Evolutionary conservation across 345 rosid genomes (phyloP).

Genomic region (Microcos paniculata): DNA sequence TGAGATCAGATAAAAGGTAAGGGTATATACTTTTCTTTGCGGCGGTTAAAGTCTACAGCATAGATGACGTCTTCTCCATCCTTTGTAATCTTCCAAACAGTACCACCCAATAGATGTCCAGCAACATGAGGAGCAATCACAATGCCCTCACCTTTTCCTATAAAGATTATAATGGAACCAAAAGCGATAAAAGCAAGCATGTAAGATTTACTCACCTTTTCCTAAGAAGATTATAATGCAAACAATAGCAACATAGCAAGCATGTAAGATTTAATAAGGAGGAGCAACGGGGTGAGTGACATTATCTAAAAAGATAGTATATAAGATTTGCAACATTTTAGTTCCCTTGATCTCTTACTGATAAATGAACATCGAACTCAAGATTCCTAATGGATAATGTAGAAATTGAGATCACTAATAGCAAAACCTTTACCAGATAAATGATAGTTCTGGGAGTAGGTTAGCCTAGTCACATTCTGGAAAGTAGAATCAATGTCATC

Average conservation of each 20-base stretch:
- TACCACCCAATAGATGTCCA: constrained; percentile 96
- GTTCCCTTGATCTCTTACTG: not conserved
- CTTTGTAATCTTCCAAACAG: constrained; percentile 94
- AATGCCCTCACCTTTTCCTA: constrained; percentile 97
- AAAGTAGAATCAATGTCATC: constrained; percentile 95
- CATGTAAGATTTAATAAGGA: not conserved
- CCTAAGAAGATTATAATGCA: constrained; percentile 36
- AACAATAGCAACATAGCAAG: constrained; percentile 4
- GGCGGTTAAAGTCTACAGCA: constrained; percentile 96
- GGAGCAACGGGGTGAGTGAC: not conserved
- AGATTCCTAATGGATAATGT: too few relatives aligned
- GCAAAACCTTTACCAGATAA: constrained; percentile 59
- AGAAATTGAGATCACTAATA: not conserved
- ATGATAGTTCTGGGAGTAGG: constrained; percentile 85
- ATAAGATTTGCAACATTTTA: not conserved
- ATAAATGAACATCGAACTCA: not conserved
- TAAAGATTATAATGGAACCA: not conserved
- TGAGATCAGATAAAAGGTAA: constrained; percentile 19
- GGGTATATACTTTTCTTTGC: constrained; percentile 75
- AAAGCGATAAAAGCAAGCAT: constrained; percentile 6
- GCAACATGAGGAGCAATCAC: constrained; percentile 95
- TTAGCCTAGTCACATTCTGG: constrained; percentile 79
- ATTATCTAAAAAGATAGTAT: not conserved
- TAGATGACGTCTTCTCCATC: constrained; percentile 98
- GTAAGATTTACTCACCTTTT: constrained; percentile 56